A percentile compares a stretch with the other conserved stretches of the same genome.
phyloP scores from a whole-genome alignment of 31 red algal species.

The Porphyra umbilicalis region DNA sequence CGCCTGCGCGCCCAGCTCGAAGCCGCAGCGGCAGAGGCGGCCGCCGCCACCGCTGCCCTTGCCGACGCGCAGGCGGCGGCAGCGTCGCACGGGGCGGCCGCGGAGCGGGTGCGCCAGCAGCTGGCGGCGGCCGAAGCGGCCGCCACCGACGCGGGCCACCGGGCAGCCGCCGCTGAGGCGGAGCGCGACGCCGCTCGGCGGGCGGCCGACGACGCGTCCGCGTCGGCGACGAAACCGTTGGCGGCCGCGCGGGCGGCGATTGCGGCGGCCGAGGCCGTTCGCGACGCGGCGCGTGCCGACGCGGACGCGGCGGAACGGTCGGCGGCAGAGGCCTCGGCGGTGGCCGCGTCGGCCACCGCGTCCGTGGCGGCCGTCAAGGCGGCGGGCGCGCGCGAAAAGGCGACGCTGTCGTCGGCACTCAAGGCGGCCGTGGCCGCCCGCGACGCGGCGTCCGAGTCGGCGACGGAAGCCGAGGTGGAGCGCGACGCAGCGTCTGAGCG shows the following conservation, averaged over 20 bases:
- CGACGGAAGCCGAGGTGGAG: neutral
- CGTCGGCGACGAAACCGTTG: neutral
- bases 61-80: neutral
- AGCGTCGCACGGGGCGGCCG: neutral
- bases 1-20: neutral
- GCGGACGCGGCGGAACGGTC: neutral
- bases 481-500: neutral
- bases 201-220: neutral
- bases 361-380: neutral
- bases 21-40: neutral
- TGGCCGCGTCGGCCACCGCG: neutral
- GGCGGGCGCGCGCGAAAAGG: neutral
- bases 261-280: neutral
- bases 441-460: neutral
- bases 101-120: neutral
- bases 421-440: neutral
- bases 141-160: neutral
- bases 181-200: neutral
- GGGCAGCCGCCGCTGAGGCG: neutral
- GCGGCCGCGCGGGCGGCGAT: neutral
- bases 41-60: neutral
- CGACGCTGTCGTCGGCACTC: neutral
- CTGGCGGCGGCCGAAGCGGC: neutral
- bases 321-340: neutral
- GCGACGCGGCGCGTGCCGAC: neutral